Evolutionary conservation across 164 flowering plant genomes (phyloP), one percentile per base, ranked within the genome.

Genomic region (Taxillus chinensis): DNA sequence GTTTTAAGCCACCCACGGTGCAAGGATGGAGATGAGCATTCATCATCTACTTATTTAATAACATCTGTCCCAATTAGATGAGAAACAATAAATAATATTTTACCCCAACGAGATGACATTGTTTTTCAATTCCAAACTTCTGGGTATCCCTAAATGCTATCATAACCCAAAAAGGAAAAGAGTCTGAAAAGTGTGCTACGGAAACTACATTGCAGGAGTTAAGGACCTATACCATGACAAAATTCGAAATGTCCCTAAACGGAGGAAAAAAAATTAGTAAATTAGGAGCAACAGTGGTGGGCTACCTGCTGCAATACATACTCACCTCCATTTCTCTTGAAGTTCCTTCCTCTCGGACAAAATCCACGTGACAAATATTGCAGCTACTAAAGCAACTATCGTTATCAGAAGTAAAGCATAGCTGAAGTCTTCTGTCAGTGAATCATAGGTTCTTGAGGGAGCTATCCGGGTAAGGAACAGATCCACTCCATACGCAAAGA

Each of bases 351-450:
- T 89, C 80, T 93, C 96, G 2, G 97, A 93, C 73, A 83, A 77
- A 55, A 84, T 56, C 99, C 97, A 89, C 8, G 99, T 93, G 5
- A 81, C 87, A 71, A 90, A 79, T 65, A 93, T 91, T 38, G 97
- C 96, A 0, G 79, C 89, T 43, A 91, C 62, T 5, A 93, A 87
- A 11, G 79, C 96, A 63, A 84, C 80, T 10, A 90, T 90, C 6
- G 99, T 93, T 45, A 93, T 54, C 16, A 93, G 93, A 49, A 93
- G 90, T 61, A 93, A 72, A 9, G 99, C 97, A 58, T 90, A 93
- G 72, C 85, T 90, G 73, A 93, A 93, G 71, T 93, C 97, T 42
- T 90, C 96, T 0, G 97, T 93, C 61, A 93, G 89, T 5, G 97
- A 90, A 66, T 93, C 97, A 41, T 90, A 93, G 13, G 96, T 93